Evolutionary conservation across 2,329 filamentous ascomycete genomes (phyloP).

Genomic region (Graphilbum ipis-grandicollis): DNA sequence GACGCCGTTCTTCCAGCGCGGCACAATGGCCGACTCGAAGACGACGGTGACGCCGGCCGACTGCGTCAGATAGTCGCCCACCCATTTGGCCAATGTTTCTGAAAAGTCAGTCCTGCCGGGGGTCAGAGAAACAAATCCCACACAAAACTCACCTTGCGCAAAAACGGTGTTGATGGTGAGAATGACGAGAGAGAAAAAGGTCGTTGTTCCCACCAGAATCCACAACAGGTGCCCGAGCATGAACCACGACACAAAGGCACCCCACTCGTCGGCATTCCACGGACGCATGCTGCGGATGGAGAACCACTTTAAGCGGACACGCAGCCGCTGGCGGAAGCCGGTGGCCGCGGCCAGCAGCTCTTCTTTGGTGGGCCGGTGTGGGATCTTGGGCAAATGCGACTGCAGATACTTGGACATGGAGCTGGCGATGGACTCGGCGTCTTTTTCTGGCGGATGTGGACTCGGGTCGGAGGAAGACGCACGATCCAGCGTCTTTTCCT

Average conservation of each 20-base stretch:
- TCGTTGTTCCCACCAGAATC: slow-evolving; percentile 93
- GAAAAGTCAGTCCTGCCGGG: no score
- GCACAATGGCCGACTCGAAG: slow-evolving; percentile 95
- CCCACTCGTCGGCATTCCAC: slow-evolving; percentile 93
- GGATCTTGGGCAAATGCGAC: slow-evolving; percentile 44
- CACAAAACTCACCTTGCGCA: slow-evolving; percentile 52
- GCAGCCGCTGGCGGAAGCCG: slow-evolving; percentile 79
- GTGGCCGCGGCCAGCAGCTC: slow-evolving; percentile 82
- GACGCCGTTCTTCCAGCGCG: slow-evolving; percentile 85
- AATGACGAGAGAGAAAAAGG: slow-evolving; percentile 85
- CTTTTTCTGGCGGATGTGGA: slow-evolving; percentile 1
- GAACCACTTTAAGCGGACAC: slow-evolving; percentile 93
- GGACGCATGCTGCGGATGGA: slow-evolving; percentile 86
- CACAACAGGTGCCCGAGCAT: slow-evolving; percentile 84
- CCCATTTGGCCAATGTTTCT: slow-evolving; percentile 86
- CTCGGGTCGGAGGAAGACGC: no score
- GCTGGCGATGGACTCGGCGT: slow-evolving; percentile 26
- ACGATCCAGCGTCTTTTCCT: no score
- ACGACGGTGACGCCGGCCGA: slow-evolving; percentile 87
- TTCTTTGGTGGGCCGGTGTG: slow-evolving; percentile 84
- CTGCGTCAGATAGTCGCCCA: slow-evolving; percentile 88
- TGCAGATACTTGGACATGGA: slow-evolving; percentile 43
- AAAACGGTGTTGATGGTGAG: slow-evolving; percentile 90
- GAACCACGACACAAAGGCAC: slow-evolving; percentile 90
- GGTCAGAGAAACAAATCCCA: neutral